These are phyloP conservation scores for Trebouxia sp. DNA, from an alignment of 139 green algal species.

Conservation along the genomic window DNA sequence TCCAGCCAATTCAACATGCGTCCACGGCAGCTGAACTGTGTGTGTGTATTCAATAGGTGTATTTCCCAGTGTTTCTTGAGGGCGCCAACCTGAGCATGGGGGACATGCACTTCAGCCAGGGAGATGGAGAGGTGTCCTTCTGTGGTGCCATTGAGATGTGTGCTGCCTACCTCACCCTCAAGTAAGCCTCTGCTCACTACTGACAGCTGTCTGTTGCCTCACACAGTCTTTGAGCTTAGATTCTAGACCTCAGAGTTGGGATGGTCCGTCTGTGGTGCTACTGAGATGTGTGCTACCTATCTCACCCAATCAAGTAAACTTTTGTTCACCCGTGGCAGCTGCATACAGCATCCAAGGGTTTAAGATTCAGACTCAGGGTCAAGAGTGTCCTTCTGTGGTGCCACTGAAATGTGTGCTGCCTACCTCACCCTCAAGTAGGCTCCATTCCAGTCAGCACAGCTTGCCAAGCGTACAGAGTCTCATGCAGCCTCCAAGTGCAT, in stretches of 20 bases:
- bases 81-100: conserved; percentile 69
- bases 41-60: no score
- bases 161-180: conserved; percentile 68
- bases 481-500: no score
- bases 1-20: no score
- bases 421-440: conserved; percentile 67
- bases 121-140: conserved; percentile 71
- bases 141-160: conserved; percentile 78
- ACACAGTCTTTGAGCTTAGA: not conserved
- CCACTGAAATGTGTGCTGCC: conserved; percentile 76
- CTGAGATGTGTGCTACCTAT: conserved; percentile 75
- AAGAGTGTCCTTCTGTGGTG: conserved; percentile 56
- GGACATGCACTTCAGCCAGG: conserved; percentile 77
- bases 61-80: conserved; percentile 81
- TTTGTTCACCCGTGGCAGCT: not conserved
- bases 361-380: not conserved
- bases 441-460: no score
- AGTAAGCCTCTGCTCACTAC: conserved; percentile 29
- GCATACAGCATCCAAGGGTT: not conserved
- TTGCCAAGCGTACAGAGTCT: no score
- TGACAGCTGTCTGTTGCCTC: not conserved
- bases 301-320: conserved; percentile 62
- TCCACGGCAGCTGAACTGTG: no score
- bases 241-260: not conserved
- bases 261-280: conserved; percentile 57